Evolutionary conservation across 345 rosid species (phyloP), one percentile per base, ranked within the genome.

Genomic region (Rhodamnia rubescens): DNA sequence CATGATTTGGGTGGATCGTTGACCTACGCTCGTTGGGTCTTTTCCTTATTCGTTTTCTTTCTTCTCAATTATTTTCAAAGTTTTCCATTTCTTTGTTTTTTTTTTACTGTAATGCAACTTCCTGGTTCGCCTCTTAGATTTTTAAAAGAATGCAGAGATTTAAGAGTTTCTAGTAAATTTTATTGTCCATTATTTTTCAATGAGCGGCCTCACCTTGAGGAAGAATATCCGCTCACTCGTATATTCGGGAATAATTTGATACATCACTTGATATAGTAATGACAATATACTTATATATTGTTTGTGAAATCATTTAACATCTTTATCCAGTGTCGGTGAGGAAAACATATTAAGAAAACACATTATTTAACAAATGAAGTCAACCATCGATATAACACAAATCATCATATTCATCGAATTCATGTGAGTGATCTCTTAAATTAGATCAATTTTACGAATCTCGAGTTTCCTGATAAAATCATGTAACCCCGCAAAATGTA

Each of bases 401-500:
- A 69, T 8, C 20, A 61, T 69, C 2, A 18, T 69, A 36, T 36
- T 21, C 10, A 40, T 18, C 20, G 12, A 44, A 36, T 36, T 8
- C 78, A 32, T 69, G 40, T 18, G 78, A 32, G 24, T 69, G 0
- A 69, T 54, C 0, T 20, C 10, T 69, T 69, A 1, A 1, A 69
- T 32, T 1, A 36, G 40, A 32, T 69, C 5, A 20, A 69, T 69
- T 69, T 69, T 0, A 18, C 0, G 1, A 2, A 69, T 18, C 40
- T 36, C 0, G 4, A 4, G 0, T 15, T 15, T 29, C 2, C 2
- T 0, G 0, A 61, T 15, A 29, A 29, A 29, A 61, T 29, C 40
- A 69, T 10, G 36, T 0, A 18, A 69, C 9, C 1, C 20, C 5
- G 24, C 4, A 36, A 36, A 9, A 69, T 21, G 78, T 69, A 36